Evolutionary conservation across 2,329 filamentous ascomycete species (phyloP).

Genomic region (Pseudogymnoascus sp.): DNA sequence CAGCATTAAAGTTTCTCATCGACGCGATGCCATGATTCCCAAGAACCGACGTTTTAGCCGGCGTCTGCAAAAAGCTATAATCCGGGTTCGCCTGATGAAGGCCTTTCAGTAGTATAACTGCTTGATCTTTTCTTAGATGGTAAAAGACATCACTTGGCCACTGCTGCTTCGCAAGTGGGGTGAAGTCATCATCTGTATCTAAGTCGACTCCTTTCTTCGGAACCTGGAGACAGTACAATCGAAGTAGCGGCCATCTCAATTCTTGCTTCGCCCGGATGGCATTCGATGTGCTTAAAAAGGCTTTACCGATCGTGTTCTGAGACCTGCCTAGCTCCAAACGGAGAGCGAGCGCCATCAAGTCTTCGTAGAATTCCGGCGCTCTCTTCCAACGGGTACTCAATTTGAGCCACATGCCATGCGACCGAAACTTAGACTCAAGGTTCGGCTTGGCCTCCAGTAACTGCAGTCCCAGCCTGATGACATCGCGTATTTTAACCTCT

Average conservation of each 20-base stretch:
- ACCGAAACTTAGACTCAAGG: slow-evolving; percentile 7
- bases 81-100: slow-evolving; percentile 6
- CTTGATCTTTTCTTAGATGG: slow-evolving; percentile 11
- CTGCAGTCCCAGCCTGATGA: slow-evolving; percentile 13
- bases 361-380: slow-evolving; percentile 11
- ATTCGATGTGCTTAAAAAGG: slow-evolving; percentile 8
- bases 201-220: slow-evolving; percentile 14
- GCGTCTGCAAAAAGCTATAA: slow-evolving; percentile 10
- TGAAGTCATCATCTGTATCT: slow-evolving; percentile 12
- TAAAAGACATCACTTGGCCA: slow-evolving; percentile 16
- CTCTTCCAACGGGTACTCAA: slow-evolving; percentile 12
- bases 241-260: slow-evolving; percentile 15
- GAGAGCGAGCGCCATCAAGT: slow-evolving; percentile 11
- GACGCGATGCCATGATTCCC: background rate
- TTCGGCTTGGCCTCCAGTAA: slow-evolving; percentile 12
- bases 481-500: slow-evolving; percentile 6
- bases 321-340: slow-evolving; percentile 11
- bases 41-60: slow-evolving; percentile 11
- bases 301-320: slow-evolving; percentile 2
- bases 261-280: background rate
- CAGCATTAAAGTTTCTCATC: slow-evolving; percentile 12
- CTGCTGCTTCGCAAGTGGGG: slow-evolving; percentile 8
- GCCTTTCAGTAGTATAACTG: slow-evolving; percentile 11
- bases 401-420: slow-evolving; percentile 11
- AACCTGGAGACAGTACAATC: slow-evolving; percentile 15